phyloP scores from a whole-genome alignment of 352 stramenopile species.

The Phytopythium ostracodes region DNA sequence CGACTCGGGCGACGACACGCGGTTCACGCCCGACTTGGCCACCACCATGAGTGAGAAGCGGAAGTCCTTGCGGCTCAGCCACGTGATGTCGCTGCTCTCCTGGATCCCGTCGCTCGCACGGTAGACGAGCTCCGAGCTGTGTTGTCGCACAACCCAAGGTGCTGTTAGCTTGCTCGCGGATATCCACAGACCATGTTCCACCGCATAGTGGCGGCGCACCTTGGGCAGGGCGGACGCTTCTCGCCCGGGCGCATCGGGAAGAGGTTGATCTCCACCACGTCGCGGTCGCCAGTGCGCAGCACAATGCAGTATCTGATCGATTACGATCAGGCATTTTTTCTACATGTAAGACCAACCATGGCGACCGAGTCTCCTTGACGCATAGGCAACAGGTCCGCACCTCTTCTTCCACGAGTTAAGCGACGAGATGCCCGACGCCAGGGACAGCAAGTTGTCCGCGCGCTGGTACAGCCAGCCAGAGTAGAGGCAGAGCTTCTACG shows the following conservation, averaged over 20 bases:
- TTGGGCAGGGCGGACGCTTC: constrained; percentile 57
- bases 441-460: constrained; percentile 75
- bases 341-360: no score
- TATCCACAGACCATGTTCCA: no score
- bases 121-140: constrained; percentile 60
- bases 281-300: constrained; percentile 41
- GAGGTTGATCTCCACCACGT: constrained; percentile 76
- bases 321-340: not conserved
- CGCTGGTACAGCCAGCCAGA: constrained; percentile 81
- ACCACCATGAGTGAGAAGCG: constrained; percentile 59
- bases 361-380: no score
- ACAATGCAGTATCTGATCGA: constrained; percentile 71
- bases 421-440: constrained; percentile 61
- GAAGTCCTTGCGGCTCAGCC: constrained; percentile 69
- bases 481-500: constrained; percentile 76
- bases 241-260: constrained; percentile 78
- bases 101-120: constrained; percentile 52
- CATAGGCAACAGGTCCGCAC: constrained; percentile 18
- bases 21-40: constrained; percentile 59
- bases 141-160: constrained; percentile 1
- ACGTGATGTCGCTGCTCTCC: constrained; percentile 45
- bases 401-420: constrained; percentile 83
- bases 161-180: no score
- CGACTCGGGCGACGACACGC: constrained; percentile 47
- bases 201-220: constrained; percentile 26